Evolutionary conservation across 306 rosid species (phyloP).

Genomic region (Senna siamea): DNA sequence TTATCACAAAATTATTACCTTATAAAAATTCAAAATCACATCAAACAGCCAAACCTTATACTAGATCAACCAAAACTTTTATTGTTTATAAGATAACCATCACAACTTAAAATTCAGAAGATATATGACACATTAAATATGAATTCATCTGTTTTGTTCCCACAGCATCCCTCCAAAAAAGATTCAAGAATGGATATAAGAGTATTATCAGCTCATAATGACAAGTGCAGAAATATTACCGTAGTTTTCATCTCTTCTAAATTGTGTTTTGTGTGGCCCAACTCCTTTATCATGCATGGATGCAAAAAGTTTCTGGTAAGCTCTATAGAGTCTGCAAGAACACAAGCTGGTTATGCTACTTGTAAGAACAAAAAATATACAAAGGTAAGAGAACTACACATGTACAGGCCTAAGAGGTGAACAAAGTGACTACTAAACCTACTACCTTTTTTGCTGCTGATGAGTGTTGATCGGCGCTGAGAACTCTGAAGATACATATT

Average conservation of each 20-base stretch:
- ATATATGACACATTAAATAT: not conserved
- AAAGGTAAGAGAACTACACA: not conserved
- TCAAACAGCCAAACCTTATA: not conserved
- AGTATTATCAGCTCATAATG: not conserved
- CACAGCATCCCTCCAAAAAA: not conserved
- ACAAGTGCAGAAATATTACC: conserved; percentile 51
- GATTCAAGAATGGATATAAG: not conserved
- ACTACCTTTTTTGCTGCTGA: conserved; percentile 81
- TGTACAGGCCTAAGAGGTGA: conserved; percentile 24
- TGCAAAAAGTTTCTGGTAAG: conserved; percentile 85
- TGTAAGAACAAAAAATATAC: conserved; percentile 1
- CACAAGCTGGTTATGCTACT: conserved; percentile 39
- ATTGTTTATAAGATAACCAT: not conserved
- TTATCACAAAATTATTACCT: not conserved
- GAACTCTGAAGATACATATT: conserved; percentile 91
- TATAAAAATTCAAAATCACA: not conserved
- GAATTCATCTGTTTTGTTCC: not conserved
- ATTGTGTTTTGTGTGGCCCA: conserved; percentile 93
- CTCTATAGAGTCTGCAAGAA: conserved; percentile 81
- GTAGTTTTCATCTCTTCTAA: conserved; percentile 92
- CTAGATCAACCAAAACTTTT: not conserved
- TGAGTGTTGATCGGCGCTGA: conserved; percentile 65
- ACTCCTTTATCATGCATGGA: conserved; percentile 94
- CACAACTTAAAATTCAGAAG: too few relatives aligned
- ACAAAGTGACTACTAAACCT: conserved; percentile 7